A percentile compares a stretch with the other conserved stretches of the same genome.
Conservation (phyloP, 768 basidiomycete species). For the Agaricus blazei region DNA sequence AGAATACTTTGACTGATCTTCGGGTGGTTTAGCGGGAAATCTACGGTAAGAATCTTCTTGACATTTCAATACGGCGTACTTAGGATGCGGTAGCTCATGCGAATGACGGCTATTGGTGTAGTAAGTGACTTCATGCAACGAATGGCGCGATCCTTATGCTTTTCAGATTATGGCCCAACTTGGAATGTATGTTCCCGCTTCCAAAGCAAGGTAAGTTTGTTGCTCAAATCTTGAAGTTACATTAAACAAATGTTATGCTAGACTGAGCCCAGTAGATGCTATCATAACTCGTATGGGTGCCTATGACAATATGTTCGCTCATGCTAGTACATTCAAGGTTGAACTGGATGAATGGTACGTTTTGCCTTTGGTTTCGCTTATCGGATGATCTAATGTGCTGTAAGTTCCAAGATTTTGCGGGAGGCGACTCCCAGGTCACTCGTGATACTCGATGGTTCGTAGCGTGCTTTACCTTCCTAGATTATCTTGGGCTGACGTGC, state of each 20-base stretch:
- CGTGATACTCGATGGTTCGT: constrained; percentile 88
- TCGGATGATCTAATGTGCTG: neutral
- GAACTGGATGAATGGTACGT: constrained; percentile 93
- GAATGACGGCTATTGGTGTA: constrained; percentile 94
- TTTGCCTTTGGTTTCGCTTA: neutral
- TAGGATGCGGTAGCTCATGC: constrained; percentile 55
- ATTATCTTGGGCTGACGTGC: constrained; percentile 8
- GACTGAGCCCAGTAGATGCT: constrained; percentile 83
- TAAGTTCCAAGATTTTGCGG: constrained; percentile 86
- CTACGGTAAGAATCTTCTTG: constrained; percentile 24
- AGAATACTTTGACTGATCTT: neutral
- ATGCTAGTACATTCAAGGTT: constrained; percentile 96
- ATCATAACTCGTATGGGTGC: constrained; percentile 98
- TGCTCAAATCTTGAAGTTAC: neutral
- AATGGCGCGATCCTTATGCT: neutral
- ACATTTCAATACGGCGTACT: neutral
- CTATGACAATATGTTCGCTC: constrained; percentile 95
- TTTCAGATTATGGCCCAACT: constrained; percentile 85
- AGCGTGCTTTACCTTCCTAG: neutral
- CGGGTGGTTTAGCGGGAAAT: constrained; percentile 26
- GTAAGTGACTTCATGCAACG: constrained; percentile 32
- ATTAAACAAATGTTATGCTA: constrained; percentile 20
- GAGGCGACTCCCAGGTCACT: constrained; percentile 92
- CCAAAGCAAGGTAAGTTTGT: constrained; percentile 58
- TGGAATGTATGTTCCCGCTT: constrained; percentile 92